Conservation (phyloP, 345 rosid species). For the Gossypium ekmanianum region DNA sequence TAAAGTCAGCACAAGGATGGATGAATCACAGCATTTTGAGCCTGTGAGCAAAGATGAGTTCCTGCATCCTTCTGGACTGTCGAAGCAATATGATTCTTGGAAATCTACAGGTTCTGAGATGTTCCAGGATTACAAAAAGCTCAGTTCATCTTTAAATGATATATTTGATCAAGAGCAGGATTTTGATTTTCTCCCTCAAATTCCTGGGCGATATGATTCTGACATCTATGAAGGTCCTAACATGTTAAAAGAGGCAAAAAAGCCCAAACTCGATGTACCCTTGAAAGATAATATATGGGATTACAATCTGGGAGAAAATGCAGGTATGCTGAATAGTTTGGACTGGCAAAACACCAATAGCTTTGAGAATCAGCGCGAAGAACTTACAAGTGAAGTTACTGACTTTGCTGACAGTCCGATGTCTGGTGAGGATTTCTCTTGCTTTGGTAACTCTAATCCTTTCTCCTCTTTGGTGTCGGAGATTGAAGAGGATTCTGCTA, state of each 20-base stretch:
- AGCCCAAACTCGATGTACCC: slow-evolving; percentile 29
- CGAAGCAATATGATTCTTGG: slow-evolving; percentile 35
- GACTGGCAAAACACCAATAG: slow-evolving; percentile 29
- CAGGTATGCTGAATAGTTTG: slow-evolving; percentile 19
- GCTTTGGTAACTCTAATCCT: slow-evolving; percentile 28
- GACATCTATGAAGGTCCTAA: slow-evolving; percentile 20
- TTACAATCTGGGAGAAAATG: slow-evolving; percentile 33
- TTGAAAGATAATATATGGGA: slow-evolving; percentile 26
- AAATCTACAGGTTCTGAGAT: slow-evolving; percentile 36
- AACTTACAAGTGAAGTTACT: slow-evolving; percentile 53
- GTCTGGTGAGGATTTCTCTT: slow-evolving; percentile 32
- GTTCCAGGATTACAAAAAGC: slow-evolving; percentile 28
- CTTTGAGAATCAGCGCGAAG: slow-evolving; percentile 34
- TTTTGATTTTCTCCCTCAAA: slow-evolving; percentile 28
- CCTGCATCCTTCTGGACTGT: slow-evolving; percentile 35
- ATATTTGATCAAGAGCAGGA: slow-evolving; percentile 35
- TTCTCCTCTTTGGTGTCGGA: slow-evolving; percentile 39
- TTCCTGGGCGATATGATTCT: slow-evolving; percentile 18
- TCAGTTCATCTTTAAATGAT: slow-evolving; percentile 34
- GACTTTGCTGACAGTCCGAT: slow-evolving; percentile 35
- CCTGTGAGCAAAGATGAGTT: slow-evolving; percentile 31
- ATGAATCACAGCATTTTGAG: slow-evolving; percentile 37
- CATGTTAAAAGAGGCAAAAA: slow-evolving; percentile 23
- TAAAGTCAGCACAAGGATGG: slow-evolving; percentile 31
- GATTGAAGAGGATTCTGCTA: slow-evolving; percentile 36